Base-by-base conservation (phyloP, 768 basidiomycete genomes). In the Termitomyces sp. region DNA sequence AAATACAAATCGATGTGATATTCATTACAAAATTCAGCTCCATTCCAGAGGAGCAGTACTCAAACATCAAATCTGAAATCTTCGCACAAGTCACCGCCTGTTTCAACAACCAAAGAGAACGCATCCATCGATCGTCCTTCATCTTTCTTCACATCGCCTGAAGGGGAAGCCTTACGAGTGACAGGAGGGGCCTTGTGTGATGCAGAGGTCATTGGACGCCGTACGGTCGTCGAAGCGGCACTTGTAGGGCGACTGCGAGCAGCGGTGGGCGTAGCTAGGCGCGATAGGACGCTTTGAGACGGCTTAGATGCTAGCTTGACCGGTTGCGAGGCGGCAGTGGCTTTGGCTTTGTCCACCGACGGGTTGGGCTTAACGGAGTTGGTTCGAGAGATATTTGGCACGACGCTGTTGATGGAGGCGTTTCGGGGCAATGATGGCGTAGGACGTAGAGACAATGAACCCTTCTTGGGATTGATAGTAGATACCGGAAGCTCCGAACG, bases 11-110 rank as follows among this genome's bases (percentile, higher is more conserved):
- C 37, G 25, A 51, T 19, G 12, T 11, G 11, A 51, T 51, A 51
- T 38, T 40, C 4, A 40, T n/a, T 19, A 29, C 37, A 29, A 51
- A 14, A n/a, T 27, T 11, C 11, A 27, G 34, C 11, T 25, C 4
- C 3, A 17, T 35, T 25, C 4, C 25, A 27, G 5, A 27, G 17
- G 34, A 47, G 1, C 8, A 25, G 53, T 31, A n/a, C 23, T 65
- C 56, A 69, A 45, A 69, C 61, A 54, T 66, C 57, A 40, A 69
- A 69, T 54, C 42, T 56, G 38, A 69, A 69, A 52, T 69, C 68
- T 48, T 69, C 68, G 23, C 51, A 54, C 12, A 63, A 43, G 10
- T 45, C 60, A 25, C 21, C 29, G 9, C 57, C 56, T 21, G 27
- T 29, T 16, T 49, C 55, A 9, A 40, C 51, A 17, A 45, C 50